Evolutionary conservation across 208 protist species (phyloP).

Genomic region (Leishmania martiniquensis): DNA sequence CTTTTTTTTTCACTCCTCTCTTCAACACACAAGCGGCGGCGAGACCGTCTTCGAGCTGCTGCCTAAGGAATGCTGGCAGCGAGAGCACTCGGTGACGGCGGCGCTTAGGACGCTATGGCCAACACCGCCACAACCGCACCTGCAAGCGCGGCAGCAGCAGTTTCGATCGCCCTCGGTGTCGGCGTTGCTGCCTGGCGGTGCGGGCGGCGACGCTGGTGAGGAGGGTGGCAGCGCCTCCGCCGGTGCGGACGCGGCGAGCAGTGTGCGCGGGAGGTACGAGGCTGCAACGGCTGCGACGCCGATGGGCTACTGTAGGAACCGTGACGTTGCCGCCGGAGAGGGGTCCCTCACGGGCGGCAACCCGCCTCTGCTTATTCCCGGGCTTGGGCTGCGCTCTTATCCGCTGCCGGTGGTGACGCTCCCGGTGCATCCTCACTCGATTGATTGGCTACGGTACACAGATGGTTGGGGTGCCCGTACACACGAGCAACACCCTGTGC

Average conservation of each 20-base stretch:
- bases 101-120: conserved; percentile 1
- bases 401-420: conserved; percentile 35
- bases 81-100: conserved; percentile 21
- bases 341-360: not conserved
- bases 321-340: not conserved
- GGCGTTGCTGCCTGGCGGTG: not conserved
- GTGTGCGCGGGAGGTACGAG: not conserved
- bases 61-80: conserved; percentile 70
- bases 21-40: conserved; percentile 33
- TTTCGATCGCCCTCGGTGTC: not conserved
- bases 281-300: not conserved
- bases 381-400: conserved; percentile 46
- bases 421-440: conserved; percentile 23
- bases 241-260: not conserved
- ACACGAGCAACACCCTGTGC: not conserved
- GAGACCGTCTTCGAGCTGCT: conserved; percentile 67
- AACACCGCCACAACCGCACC: not conserved
- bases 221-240: conserved; percentile 9
- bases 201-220: conserved; percentile 4
- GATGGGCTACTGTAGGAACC: not conserved
- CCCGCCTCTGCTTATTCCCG: conserved; percentile 38
- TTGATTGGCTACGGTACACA: not conserved
- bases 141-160: not conserved
- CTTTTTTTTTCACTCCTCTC: conserved; percentile 72
- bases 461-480: not conserved